Percentiles rank a stretch among this genome's conserved stretches.
Evolutionary conservation across 306 rosid species (phyloP).

Genomic region (Canavalia gladiata): DNA sequence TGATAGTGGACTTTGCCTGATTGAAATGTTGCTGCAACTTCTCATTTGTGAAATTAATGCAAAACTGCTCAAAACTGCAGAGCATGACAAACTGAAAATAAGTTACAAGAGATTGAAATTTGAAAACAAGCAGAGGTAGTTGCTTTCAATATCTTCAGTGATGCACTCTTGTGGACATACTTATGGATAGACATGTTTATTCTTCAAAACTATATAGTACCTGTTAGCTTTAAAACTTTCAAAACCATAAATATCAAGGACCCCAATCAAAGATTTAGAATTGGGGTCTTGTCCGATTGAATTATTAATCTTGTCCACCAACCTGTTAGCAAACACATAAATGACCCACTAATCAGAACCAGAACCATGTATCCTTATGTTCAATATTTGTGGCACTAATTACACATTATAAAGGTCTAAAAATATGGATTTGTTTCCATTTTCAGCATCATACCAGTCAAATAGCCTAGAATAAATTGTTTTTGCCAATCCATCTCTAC

Average conservation of each 20-base stretch:
- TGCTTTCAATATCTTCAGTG: conserved; percentile 47
- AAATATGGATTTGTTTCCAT: conserved; percentile 35
- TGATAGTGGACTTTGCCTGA: conserved; percentile 69
- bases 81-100: conserved; percentile 67
- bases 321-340: conserved; percentile 64
- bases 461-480: conserved; percentile 92
- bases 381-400: conserved; percentile 20
- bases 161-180: conserved; percentile 42
- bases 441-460: conserved; percentile 78
- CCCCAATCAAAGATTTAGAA: conserved; percentile 91
- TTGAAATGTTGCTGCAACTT: conserved; percentile 99
- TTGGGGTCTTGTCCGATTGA: conserved; percentile 97
- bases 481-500: conserved; percentile 96
- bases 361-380: conserved; percentile 41
- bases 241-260: conserved; percentile 98
- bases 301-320: conserved; percentile 91
- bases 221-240: conserved; percentile 98
- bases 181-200: conserved; percentile 25
- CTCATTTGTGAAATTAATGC: conserved; percentile 98
- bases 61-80: conserved; percentile 99
- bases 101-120: conserved; percentile 61
- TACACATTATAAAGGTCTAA: conserved; percentile 24
- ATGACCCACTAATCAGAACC: conserved; percentile 44
- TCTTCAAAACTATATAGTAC: conserved; percentile 62
- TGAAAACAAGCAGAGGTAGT: conserved; percentile 48